Base-by-base conservation (phyloP, 140 eudicot species). In the Bidens hawaiensis region DNA sequence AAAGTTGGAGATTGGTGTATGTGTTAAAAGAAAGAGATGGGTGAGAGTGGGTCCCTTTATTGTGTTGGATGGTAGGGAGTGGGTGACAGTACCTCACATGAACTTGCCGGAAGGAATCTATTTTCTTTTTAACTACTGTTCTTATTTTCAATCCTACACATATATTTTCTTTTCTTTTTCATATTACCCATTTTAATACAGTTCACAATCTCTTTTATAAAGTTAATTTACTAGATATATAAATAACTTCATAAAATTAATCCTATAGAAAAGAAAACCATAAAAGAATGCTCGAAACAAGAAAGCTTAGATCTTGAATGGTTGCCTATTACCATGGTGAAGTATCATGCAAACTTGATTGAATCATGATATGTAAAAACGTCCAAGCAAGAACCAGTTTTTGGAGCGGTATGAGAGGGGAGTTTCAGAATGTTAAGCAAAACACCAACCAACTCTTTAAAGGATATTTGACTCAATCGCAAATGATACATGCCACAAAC, bases 1-100 rank as follows among this genome's bases (percentile, higher is more conserved):
- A 48, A n/a, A 57, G 65, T 51, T 26, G 31, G 36, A 49, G 56
- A 64, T 53, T 27, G 64, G 77, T 72, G 77, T 31, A 34, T 59
- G 58, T 50, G 61, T 64, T 64, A 61, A 54, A 80, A 70, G 67
- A 62, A 65, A 68, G 59, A 56, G 77, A 68, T 69, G 68, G 55
- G 60, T 68, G 77, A 68, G 68, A 56, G 62, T 67, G 61, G 79
- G 66, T 64, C 69, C 60, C 34, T 7, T 15, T 34, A 17, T 36
- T 49, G 62, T 77, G 80, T 68, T 73, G 78, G 82, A 76, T 67
- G 79, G 70, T 72, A 61, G 85, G 79, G 76, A 68, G 86, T 76
- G 82, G 82, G 79, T 76, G 82, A 64, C 86, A 81, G 86, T 21
- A 55, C 53, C 74, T 72, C 82, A 76, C 86, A 81, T 76, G 86